Evolutionary conservation across 2,329 filamentous ascomycete species (phyloP).

Genomic region (Chaetomiaceae sp.): DNA sequence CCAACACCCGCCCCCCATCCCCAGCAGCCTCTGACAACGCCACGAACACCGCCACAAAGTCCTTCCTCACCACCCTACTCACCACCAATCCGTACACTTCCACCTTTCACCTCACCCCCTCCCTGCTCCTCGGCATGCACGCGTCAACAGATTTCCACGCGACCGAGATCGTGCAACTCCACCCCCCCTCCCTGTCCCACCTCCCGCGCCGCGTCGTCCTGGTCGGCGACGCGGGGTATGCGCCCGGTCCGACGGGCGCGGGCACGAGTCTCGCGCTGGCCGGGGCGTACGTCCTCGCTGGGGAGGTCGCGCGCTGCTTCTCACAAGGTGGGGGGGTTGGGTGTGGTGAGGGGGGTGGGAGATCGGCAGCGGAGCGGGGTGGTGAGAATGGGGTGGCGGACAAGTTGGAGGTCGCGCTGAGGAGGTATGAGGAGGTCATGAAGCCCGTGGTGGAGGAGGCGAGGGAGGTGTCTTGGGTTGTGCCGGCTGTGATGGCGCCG

Average conservation of each 20-base stretch:
- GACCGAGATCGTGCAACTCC: neutral
- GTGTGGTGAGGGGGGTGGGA: no score
- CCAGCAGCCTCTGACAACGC: neutral
- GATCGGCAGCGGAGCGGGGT: neutral
- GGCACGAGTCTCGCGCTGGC: neutral
- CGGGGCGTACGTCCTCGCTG: constrained; percentile 1
- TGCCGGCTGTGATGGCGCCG: neutral
- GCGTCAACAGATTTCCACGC: neutral
- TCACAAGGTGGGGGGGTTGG: no score
- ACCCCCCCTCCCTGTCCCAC: neutral
- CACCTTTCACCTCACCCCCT: neutral
- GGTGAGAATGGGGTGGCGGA: neutral
- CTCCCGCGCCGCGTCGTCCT: neutral
- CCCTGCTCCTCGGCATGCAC: neutral
- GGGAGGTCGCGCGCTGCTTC: neutral
- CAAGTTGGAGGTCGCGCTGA: neutral
- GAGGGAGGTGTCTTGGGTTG: neutral
- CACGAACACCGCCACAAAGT: neutral
- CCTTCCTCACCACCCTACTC: neutral
- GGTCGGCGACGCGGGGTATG: constrained; percentile 1
- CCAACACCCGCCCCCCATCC: neutral
- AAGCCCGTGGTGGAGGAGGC: neutral
- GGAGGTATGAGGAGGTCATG: neutral
- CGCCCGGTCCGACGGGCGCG: neutral
- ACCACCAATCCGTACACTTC: neutral